Evolutionary conservation across 2,329 filamentous ascomycete genomes (phyloP).

Genomic region (Samsoniella hepiali): DNA sequence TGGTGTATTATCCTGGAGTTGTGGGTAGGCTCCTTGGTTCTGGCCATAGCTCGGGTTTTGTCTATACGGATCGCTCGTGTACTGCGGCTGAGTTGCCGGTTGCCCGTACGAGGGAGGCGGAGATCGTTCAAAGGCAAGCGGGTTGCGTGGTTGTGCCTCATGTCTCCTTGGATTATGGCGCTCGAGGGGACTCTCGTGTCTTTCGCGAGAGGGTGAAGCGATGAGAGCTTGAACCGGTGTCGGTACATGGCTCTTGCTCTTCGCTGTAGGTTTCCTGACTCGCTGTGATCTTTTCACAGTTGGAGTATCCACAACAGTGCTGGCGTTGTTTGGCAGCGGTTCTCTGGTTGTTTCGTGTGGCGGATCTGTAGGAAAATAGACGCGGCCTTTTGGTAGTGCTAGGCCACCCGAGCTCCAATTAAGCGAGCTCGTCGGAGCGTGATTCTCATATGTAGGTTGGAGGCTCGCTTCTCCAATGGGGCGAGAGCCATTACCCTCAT

Average conservation of each 20-base stretch:
- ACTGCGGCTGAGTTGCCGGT: conserved; percentile 1
- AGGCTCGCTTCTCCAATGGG: conserved; percentile 12
- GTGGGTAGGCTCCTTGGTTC: conserved; percentile 8
- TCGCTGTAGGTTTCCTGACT: not conserved
- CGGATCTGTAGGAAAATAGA: conserved; percentile 22
- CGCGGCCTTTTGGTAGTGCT: conserved; percentile 22
- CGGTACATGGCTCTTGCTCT: not conserved
- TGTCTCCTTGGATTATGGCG: conserved; percentile 16
- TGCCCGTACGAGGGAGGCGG: not conserved
- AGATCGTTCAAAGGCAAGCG: not conserved
- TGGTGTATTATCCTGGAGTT: not conserved
- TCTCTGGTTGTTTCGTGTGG: conserved; percentile 2
- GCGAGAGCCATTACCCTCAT: conserved; percentile 6
- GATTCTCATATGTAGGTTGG: not conserved
- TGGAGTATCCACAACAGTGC: not conserved
- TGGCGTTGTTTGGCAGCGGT: conserved; percentile 8
- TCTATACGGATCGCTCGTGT: conserved; percentile 2
- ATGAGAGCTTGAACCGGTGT: conserved; percentile 9
- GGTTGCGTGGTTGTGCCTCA: conserved; percentile 1
- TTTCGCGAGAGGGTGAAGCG: conserved; percentile 4
- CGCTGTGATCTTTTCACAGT: not conserved
- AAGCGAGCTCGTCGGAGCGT: not conserved
- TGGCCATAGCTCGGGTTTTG: conserved; percentile 9
- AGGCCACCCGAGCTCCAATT: conserved; percentile 15
- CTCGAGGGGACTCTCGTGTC: conserved; percentile 16